Evolutionary conservation across 2,329 filamentous ascomycete species (phyloP), one percentile per base, ranked within the genome.

Genomic region (Ophiosphaerella narmari): DNA sequence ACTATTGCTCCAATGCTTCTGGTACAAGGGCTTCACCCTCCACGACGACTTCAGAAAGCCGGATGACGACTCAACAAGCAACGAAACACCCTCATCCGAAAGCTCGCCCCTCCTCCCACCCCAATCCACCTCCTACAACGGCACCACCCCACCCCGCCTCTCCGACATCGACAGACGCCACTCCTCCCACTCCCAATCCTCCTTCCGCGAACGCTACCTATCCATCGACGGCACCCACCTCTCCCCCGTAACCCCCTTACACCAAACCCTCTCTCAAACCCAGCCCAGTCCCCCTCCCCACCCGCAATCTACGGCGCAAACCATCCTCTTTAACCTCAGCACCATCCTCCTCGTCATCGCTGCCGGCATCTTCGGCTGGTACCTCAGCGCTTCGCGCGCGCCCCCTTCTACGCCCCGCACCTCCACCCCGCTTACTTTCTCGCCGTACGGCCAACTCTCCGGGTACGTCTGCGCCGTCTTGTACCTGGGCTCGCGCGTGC

Each of bases 401-500:
- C 70, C 52, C 29, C 23, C 34, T 74, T 75, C 32, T 75, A 47
- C 23, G 48, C 53, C 36, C 37, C 41, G 59, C 1, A 54, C 59
- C 31, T 77, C 80, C 38, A 71, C 77, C 1, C 81, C 91, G 18
- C 18, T 8, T 74, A 79, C 1, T 89, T 97, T 75, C 91, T 87
- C 62, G 66, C 86, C 26, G 18, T 84, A 86, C 74, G 94, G 94
- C 43, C 94, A 99, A 69, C 78, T 96, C 40, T 97, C 96, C 64
- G 94, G 94, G 33, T 97, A 96, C 75, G 81, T 97, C 40, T 97
- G 93, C 75, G 91, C 94, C 2, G 79, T 85, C 1, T 80, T 97
- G 5, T 97, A 99, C 68, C 89, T 97, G 9, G 90, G 90, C 18
- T 94, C 89, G 0, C 88, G 94, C 7, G 75, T 97, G 6, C 94